Conservation (phyloP, 2,329 filamentous ascomycete genomes). For the Beauveria medogensis region DNA sequence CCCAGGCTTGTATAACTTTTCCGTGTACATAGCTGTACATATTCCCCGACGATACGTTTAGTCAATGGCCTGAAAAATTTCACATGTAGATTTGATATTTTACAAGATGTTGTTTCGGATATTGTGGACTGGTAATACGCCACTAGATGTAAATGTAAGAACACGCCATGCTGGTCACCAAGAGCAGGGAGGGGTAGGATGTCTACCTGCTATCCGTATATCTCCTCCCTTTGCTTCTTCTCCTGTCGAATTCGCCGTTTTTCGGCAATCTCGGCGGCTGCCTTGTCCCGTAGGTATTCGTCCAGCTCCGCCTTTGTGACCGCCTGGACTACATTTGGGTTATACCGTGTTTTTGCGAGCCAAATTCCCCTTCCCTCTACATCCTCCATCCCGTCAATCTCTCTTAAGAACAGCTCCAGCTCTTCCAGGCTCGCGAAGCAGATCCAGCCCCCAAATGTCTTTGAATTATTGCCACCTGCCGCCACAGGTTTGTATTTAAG, state of each 20-base stretch:
- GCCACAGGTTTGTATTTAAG: background rate
- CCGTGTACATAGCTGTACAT: background rate
- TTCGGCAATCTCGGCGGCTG: background rate
- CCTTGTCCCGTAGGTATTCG: background rate
- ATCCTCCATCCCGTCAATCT: slow-evolving; percentile 3
- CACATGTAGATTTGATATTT: background rate
- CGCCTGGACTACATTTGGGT: slow-evolving; percentile 2
- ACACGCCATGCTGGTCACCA: background rate
- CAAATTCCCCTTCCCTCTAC: background rate
- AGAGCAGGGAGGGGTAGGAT: background rate
- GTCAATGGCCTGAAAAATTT: background rate
- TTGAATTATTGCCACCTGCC: background rate
- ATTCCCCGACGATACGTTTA: background rate
- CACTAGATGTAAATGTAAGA: background rate
- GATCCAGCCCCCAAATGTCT: slow-evolving; percentile 7
- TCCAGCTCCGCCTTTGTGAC: slow-evolving; percentile 5
- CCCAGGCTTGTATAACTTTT: background rate
- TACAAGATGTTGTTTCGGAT: background rate
- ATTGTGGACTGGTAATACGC: background rate
- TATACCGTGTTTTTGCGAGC: background rate
- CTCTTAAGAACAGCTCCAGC: background rate
- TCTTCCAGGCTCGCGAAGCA: slow-evolving; percentile 5
- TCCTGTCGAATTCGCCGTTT: slow-evolving; percentile 2
- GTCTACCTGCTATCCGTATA: background rate
- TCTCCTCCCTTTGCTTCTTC: background rate